Evolutionary conservation across 768 basidiomycete species (phyloP).

Genomic region (Rhodotorula taiwanensis): DNA sequence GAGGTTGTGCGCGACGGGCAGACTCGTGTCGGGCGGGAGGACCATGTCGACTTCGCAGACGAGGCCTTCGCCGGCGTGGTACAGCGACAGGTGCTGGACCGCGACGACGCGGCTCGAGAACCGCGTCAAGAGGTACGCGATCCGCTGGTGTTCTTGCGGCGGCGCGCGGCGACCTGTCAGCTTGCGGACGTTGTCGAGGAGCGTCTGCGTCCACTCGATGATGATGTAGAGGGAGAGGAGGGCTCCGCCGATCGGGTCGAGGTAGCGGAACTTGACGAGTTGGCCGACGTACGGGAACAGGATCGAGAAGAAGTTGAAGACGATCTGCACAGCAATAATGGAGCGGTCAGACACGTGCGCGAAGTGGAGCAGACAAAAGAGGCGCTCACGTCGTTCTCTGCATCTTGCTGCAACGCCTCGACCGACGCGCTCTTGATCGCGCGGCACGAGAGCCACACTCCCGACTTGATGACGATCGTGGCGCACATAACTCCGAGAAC

Average conservation of each 20-base stretch:
- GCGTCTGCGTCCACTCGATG: constrained; percentile 45
- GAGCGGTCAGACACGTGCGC: background rate
- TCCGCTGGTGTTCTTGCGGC: constrained; percentile 34
- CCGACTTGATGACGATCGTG: constrained; percentile 46
- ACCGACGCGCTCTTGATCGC: constrained; percentile 40
- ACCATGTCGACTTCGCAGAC: constrained; percentile 34
- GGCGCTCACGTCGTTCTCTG: constrained; percentile 45
- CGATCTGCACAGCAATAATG: constrained; percentile 18
- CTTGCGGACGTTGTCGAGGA: constrained; percentile 46
- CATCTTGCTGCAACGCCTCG: constrained; percentile 48
- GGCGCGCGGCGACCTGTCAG: constrained; percentile 41
- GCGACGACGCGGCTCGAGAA: constrained; percentile 46
- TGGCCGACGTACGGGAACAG: constrained; percentile 43
- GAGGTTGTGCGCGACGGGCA: constrained; percentile 43
- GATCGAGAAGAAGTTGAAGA: constrained; percentile 48
- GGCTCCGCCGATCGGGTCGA: constrained; percentile 48
- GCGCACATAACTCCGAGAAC: constrained; percentile 42
- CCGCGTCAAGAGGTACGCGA: constrained; percentile 47
- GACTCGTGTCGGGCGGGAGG: constrained; percentile 24
- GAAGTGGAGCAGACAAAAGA: background rate
- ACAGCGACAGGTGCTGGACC: constrained; percentile 45
- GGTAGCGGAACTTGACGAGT: constrained; percentile 40
- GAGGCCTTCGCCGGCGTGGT: constrained; percentile 44
- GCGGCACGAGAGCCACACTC: constrained; percentile 25
- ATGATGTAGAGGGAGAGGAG: constrained; percentile 46